Evolutionary conservation across 73 alveolate species (phyloP).

Genomic region (Stentor coeruleus): DNA sequence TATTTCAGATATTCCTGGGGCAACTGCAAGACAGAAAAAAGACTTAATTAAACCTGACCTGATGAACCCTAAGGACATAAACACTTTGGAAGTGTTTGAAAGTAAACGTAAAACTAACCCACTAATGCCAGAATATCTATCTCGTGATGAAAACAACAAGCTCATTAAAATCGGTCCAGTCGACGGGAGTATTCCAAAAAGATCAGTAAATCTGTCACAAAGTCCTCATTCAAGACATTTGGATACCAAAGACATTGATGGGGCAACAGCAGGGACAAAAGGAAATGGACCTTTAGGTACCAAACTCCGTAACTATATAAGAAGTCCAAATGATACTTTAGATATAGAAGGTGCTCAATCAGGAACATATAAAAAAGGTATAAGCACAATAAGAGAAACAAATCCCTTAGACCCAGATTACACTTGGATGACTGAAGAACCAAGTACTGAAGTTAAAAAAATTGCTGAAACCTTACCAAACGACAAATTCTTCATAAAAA

Average conservation of each 20-base stretch:
- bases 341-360: slow-evolving; percentile 87
- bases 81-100: slow-evolving; percentile 33
- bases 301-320: slow-evolving; percentile 52
- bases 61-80: slow-evolving; percentile 56
- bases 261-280: slow-evolving; percentile 57
- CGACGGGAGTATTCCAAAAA: slow-evolving; percentile 52
- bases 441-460: too few species aligned
- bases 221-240: slow-evolving; percentile 41
- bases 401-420: slow-evolving; percentile 73
- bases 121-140: slow-evolving; percentile 62
- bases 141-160: slow-evolving; percentile 48
- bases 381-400: slow-evolving; percentile 63
- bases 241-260: slow-evolving; percentile 52
- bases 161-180: slow-evolving; percentile 51
- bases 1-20: slow-evolving; percentile 72
- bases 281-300: slow-evolving; percentile 54
- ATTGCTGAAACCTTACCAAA: neutral
- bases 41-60: slow-evolving; percentile 33
- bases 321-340: slow-evolving; percentile 39
- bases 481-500: neutral
- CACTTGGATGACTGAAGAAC: slow-evolving; percentile 16
- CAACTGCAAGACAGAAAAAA: slow-evolving; percentile 49
- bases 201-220: neutral
- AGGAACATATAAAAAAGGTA: slow-evolving; percentile 85
- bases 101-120: slow-evolving; percentile 70